Percentiles rank a stretch among this genome's conserved stretches.
Evolutionary conservation across 768 basidiomycete genomes (phyloP).

Genomic region (Termitomyces titanicus): DNA sequence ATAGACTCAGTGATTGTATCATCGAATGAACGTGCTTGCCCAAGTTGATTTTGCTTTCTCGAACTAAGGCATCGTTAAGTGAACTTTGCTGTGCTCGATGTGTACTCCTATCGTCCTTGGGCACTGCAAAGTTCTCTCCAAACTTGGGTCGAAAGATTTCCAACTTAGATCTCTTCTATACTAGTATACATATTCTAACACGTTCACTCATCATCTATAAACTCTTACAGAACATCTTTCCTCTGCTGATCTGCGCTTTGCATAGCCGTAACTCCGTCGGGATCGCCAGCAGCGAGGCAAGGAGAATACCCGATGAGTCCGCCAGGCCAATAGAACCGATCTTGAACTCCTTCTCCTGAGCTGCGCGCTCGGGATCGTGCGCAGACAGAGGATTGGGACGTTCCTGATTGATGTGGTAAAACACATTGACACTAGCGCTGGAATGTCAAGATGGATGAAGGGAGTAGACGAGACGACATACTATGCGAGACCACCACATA

Average conservation of each 20-base stretch:
- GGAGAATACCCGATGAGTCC: constrained; percentile 73
- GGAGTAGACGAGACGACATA: constrained; percentile 33
- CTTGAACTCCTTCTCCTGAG: constrained; percentile 83
- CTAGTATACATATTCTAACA: background rate
- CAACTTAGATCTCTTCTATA: background rate
- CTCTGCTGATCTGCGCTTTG: constrained; percentile 62
- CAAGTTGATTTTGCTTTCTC: too few species aligned
- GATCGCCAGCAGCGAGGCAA: constrained; percentile 63
- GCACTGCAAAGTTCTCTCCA: too few species aligned
- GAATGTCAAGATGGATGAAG: background rate
- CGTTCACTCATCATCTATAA: constrained; percentile 30
- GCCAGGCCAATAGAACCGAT: constrained; percentile 88
- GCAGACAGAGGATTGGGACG: constrained; percentile 41
- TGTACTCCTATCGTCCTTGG: too few species aligned
- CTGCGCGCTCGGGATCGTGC: constrained; percentile 52
- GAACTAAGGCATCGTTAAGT: too few species aligned
- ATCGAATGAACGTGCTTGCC: too few species aligned
- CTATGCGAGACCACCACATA: constrained; percentile 93
- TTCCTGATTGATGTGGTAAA: constrained; percentile 79
- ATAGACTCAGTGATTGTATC: too few species aligned
- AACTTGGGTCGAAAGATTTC: too few species aligned
- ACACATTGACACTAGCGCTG: constrained; percentile 71
- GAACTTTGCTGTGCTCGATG: too few species aligned
- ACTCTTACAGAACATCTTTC: constrained; percentile 66
- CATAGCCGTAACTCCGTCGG: constrained; percentile 77